These are phyloP conservation scores for Tulasnella sp. DNA, from an alignment of 768 basidiomycete species.

Conservation along the genomic window DNA sequence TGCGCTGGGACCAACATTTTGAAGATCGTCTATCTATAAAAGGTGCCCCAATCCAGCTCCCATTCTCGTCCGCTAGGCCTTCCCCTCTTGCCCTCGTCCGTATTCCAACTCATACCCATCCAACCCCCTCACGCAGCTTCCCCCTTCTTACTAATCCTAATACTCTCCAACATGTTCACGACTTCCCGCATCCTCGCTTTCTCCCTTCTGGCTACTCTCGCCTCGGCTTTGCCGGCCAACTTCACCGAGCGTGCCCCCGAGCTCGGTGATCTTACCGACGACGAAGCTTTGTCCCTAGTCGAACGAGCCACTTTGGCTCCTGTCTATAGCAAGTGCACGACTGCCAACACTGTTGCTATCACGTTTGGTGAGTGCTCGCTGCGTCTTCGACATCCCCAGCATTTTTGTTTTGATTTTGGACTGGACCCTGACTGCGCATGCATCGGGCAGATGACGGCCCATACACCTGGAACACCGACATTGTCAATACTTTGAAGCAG, in stretches of 20 bases:
- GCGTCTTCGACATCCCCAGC: not conserved
- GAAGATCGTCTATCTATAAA: no score
- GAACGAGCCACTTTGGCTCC: not conserved
- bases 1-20: not conserved
- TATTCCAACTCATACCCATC: not conserved
- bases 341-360: not conserved
- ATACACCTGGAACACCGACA: slow-evolving; percentile 9
- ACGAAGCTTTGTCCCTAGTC: not conserved
- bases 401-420: not conserved
- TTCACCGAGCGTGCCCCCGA: not conserved
- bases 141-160: not conserved
- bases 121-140: not conserved
- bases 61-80: not conserved
- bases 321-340: slow-evolving; percentile 1
- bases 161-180: not conserved
- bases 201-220: not conserved
- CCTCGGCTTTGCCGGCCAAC: not conserved
- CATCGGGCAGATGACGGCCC: slow-evolving; percentile 19
- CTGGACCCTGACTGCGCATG: slow-evolving; percentile 2
- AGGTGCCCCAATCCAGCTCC: not conserved
- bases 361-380: not conserved
- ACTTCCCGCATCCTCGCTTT: not conserved
- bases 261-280: not conserved
- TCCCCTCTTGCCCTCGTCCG: not conserved
- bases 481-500: not conserved